phyloP scores from a whole-genome alignment of 2,329 filamentous ascomycete genomes.

The Arthrobotrys sphaeroides region DNA sequence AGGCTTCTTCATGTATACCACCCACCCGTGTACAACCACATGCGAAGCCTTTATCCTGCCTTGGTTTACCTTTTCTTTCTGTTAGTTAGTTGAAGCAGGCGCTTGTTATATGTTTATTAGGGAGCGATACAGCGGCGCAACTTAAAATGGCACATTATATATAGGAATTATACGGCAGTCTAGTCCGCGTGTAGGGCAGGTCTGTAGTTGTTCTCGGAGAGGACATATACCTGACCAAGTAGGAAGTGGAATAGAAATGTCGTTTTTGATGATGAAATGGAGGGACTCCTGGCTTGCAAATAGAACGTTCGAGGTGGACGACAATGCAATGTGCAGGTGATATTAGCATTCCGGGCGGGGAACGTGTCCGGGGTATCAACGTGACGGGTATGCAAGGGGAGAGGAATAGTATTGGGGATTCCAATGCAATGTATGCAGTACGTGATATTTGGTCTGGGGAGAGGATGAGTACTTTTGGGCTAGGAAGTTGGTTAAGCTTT shows the following conservation, averaged over 20 bases:
- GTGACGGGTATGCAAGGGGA: slow-evolving; percentile 30
- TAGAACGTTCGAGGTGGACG: not conserved
- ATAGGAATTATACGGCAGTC: too few species aligned
- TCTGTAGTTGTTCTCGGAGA: not conserved
- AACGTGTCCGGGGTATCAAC: slow-evolving; percentile 30
- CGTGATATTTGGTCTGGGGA: not conserved
- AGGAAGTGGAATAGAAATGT: not conserved
- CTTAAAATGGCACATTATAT: not conserved
- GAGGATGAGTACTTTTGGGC: not conserved
- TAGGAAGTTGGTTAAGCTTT: slow-evolving; percentile 2
- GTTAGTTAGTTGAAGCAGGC: not conserved
- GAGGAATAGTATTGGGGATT: slow-evolving; percentile 13
- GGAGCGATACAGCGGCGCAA: not conserved
- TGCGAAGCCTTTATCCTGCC: not conserved
- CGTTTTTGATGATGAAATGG: not conserved
- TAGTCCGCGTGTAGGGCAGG: too few species aligned
- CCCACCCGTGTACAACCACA: not conserved
- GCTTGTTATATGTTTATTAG: not conserved
- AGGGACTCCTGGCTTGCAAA: slow-evolving; percentile 23
- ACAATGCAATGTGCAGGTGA: slow-evolving; percentile 15
- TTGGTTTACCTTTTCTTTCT: too few species aligned
- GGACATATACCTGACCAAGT: not conserved
- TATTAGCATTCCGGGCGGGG: slow-evolving; percentile 35
- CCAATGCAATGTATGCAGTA: not conserved
- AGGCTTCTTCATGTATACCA: not conserved